These are phyloP conservation scores for Raffaelea deltoideospora DNA, from an alignment of 2,329 filamentous ascomycete species.

Conservation along the genomic window DNA sequence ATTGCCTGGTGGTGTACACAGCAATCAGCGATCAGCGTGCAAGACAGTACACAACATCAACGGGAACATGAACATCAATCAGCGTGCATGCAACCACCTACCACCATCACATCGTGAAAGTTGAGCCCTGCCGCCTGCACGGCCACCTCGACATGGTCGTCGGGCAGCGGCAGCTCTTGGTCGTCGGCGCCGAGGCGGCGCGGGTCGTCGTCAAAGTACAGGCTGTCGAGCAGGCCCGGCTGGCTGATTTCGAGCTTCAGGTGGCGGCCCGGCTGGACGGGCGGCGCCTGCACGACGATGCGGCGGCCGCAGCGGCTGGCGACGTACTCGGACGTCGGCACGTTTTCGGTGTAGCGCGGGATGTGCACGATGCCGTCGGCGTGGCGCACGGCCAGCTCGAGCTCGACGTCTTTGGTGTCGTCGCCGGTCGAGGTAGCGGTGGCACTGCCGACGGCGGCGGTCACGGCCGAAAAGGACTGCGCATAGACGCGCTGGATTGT, in stretches of 20 bases:
- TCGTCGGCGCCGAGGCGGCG: background rate
- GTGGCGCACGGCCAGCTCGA: conserved; percentile 7
- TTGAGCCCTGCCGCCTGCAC: conserved; percentile 18
- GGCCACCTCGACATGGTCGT: conserved; percentile 16
- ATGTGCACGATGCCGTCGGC: conserved; percentile 4
- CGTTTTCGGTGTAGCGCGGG: conserved; percentile 8
- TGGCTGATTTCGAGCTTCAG: conserved; percentile 8
- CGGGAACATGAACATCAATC: background rate
- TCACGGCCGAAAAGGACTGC: background rate
- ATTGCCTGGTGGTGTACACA: conserved; percentile 10
- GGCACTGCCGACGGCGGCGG: background rate
- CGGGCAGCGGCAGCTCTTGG: background rate
- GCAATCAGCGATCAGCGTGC: no score
- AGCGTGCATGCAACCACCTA: no score
- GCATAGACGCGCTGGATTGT: conserved; percentile 15
- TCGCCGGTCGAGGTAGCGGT: background rate
- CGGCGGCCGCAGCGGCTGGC: conserved; percentile 6
- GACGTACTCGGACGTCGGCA: conserved; percentile 3
- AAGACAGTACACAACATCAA: background rate
- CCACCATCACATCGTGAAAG: conserved; percentile 21
- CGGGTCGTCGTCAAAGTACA: conserved; percentile 12
- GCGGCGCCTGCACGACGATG: conserved; percentile 2
- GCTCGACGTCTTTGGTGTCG: background rate
- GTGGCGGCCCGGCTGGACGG: conserved; percentile 5
- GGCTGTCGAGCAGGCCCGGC: conserved; percentile 14